phyloP scores from a whole-genome alignment of 805 yeast genomes.

The Candida chilensis region DNA sequence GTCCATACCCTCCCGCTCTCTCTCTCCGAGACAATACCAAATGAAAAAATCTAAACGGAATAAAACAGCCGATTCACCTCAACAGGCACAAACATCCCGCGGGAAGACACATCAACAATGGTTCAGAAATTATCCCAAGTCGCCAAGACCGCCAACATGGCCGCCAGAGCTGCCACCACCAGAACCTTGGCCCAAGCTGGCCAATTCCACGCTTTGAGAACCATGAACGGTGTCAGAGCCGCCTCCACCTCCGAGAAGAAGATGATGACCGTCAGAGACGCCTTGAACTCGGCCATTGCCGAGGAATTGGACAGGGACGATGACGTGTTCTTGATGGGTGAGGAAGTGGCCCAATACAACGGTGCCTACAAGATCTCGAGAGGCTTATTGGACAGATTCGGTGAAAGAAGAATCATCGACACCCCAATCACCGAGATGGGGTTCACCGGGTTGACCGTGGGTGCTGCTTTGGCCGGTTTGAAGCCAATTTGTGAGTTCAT shows the following conservation, averaged over 20 bases:
- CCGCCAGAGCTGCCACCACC: constrained; percentile 16
- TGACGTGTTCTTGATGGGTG: constrained; percentile 93
- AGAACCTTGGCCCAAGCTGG: constrained; percentile 17
- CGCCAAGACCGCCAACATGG: constrained; percentile 33
- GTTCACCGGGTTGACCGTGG: constrained; percentile 89
- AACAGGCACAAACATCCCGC: no score
- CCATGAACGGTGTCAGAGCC: constrained; percentile 21
- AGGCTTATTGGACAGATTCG: constrained; percentile 91
- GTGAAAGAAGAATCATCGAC: constrained; percentile 87
- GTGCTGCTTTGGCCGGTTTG: constrained; percentile 93
- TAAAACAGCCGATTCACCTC: no score
- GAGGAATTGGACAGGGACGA: constrained; percentile 97
- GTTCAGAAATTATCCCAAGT: constrained; percentile 17
- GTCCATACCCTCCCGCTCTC: no score
- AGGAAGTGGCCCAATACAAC: constrained; percentile 98
- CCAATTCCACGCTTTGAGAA: constrained; percentile 24
- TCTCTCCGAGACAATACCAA: no score
- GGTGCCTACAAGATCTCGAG: constrained; percentile 98
- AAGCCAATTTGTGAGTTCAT: constrained; percentile 97
- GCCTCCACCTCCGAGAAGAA: constrained; percentile 44
- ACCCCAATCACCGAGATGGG: constrained; percentile 99
- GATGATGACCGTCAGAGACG: constrained; percentile 91
- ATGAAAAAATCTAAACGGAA: no score
- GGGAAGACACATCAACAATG: no score
- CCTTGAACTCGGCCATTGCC: constrained; percentile 87